Conservation (phyloP, 2,329 filamentous ascomycete genomes). For the Corinectria fuckeliana region DNA sequence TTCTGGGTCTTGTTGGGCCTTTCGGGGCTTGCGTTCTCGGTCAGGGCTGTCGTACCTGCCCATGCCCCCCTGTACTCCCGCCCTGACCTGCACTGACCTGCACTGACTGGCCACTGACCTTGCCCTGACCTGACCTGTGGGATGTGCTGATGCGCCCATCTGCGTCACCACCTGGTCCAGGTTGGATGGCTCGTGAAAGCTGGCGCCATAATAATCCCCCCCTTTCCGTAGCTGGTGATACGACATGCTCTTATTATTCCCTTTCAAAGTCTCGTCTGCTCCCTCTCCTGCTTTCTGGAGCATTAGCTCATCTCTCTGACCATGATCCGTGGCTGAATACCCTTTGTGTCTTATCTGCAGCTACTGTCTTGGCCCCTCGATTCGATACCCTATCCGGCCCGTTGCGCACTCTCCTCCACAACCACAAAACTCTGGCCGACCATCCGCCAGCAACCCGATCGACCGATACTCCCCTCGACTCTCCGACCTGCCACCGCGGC, state of each 20-base stretch:
- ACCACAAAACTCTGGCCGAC: constrained; percentile 38
- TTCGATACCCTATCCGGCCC: constrained; percentile 37
- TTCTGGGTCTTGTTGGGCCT: constrained; percentile 25
- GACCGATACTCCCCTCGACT: constrained; percentile 19
- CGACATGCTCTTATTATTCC: constrained; percentile 27
- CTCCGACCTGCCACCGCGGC: constrained; percentile 20
- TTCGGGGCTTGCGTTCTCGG: constrained; percentile 11
- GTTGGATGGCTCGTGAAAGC: constrained; percentile 33
- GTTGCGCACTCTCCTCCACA: constrained; percentile 38
- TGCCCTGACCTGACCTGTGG: constrained; percentile 11
- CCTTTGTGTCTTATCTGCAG: constrained; percentile 34
- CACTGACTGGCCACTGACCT: constrained; percentile 3
- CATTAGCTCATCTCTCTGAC: constrained; percentile 7
- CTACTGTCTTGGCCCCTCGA: constrained; percentile 42
- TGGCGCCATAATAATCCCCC: constrained; percentile 40
- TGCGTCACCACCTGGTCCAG: constrained; percentile 34
- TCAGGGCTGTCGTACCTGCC: constrained; percentile 22
- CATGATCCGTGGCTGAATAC: constrained; percentile 35
- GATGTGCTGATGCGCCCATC: constrained; percentile 17
- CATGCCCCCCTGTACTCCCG: constrained; percentile 19
- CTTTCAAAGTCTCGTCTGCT: constrained; percentile 2
- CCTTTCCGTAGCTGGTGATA: constrained; percentile 30
- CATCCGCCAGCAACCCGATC: constrained; percentile 26
- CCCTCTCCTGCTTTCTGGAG: constrained; percentile 5
- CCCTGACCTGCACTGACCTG: constrained; percentile 18